phyloP scores from a whole-genome alignment of 2,329 filamentous ascomycete species.

The Neocatenulostroma microsporum region DNA sequence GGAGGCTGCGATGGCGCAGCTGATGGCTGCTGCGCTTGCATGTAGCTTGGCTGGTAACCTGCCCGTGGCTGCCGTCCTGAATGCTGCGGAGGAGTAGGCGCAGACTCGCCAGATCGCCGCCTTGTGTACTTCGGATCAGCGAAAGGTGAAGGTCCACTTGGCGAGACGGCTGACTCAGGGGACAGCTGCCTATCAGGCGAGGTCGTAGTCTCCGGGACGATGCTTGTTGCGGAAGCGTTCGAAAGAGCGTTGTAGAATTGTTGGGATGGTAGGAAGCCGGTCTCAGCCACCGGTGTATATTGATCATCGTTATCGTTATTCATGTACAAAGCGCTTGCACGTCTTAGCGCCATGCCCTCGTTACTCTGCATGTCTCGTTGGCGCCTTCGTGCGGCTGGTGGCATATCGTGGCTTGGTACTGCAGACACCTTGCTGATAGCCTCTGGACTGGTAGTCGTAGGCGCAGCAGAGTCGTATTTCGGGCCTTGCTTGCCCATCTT shows the following conservation, averaged over 20 bases:
- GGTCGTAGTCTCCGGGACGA: slow-evolving; percentile 4
- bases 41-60: slow-evolving; percentile 2
- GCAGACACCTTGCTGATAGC: too few relatives aligned
- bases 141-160: slow-evolving; percentile 15
- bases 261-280: slow-evolving; percentile 10
- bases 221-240: slow-evolving; percentile 3
- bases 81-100: slow-evolving; percentile 5
- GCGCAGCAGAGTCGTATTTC: neutral
- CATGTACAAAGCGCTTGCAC: slow-evolving; percentile 25
- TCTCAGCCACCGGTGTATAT: slow-evolving; percentile 1
- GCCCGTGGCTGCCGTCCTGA: neutral
- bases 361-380: slow-evolving; percentile 22
- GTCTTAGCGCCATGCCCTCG: slow-evolving; percentile 26
- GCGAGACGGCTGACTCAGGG: slow-evolving; percentile 14
- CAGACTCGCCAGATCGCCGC: slow-evolving; percentile 17
- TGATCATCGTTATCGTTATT: slow-evolving; percentile 18
- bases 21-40: slow-evolving; percentile 4
- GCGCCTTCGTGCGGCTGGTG: slow-evolving; percentile 12
- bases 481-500: too few relatives aligned
- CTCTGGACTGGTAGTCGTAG: too few relatives aligned
- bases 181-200: slow-evolving; percentile 8
- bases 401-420: too few relatives aligned
- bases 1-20: neutral
- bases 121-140: slow-evolving; percentile 22
- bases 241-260: slow-evolving; percentile 14